Evolutionary conservation across 441 rosid species (phyloP).

Genomic region (Gossypium davidsonii): DNA sequence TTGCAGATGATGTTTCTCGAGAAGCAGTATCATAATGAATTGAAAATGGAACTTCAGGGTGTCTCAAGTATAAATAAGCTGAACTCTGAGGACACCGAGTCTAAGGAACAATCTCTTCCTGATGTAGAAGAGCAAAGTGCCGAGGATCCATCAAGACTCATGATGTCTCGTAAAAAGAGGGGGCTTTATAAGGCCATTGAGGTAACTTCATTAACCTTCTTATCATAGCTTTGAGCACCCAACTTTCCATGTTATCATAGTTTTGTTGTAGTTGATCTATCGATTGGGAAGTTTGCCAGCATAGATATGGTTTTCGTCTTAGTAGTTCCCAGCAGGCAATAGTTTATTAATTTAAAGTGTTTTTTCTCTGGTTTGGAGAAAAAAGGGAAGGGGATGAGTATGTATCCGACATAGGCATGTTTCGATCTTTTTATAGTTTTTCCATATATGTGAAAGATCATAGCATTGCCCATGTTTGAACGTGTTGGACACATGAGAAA

Average conservation of each 20-base stretch:
- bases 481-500: not conserved
- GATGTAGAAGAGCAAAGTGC: conserved; percentile 36
- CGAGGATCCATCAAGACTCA: conserved; percentile 26
- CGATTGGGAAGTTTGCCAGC: not conserved
- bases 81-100: conserved; percentile 21
- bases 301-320: not conserved
- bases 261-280: not conserved
- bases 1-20: conserved; percentile 63
- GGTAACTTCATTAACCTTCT: conserved; percentile 32
- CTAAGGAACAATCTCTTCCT: conserved; percentile 31
- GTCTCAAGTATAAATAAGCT: conserved; percentile 20
- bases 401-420: not conserved
- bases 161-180: conserved; percentile 65
- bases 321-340: not conserved
- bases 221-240: not conserved
- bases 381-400: not conserved
- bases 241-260: not conserved
- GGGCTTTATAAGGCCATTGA: conserved; percentile 54
- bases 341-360: not conserved
- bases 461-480: not conserved
- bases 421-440: not conserved
- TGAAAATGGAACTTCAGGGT: conserved; percentile 57
- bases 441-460: not conserved
- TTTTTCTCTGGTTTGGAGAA: not conserved
- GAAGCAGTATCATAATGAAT: conserved; percentile 77